Evolutionary conservation across 192 early-diverging fungal species (phyloP).

Genomic region (Coemansia sp.): DNA sequence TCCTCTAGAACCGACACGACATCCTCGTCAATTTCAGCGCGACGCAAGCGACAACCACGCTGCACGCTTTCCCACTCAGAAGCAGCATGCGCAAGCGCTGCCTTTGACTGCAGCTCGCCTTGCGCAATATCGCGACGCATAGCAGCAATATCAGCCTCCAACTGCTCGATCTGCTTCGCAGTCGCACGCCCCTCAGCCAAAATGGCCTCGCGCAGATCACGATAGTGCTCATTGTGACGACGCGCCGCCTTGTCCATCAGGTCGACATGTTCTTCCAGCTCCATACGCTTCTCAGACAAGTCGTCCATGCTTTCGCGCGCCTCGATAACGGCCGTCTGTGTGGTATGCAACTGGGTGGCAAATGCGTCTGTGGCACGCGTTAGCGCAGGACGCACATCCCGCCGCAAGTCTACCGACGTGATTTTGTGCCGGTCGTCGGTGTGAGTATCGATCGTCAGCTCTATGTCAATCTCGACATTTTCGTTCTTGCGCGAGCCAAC

Average conservation of each 20-base stretch:
- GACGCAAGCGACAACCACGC: constrained; percentile 47
- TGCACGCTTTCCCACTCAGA: constrained; percentile 54
- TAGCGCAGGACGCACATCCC: constrained; percentile 43
- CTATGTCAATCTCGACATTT: constrained; percentile 31
- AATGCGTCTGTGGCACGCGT: constrained; percentile 47
- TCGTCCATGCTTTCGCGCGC: constrained; percentile 46
- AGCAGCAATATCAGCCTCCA: constrained; percentile 49
- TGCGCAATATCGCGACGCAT: constrained; percentile 48
- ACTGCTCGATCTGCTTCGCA: constrained; percentile 45
- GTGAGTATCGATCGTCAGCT: constrained; percentile 36
- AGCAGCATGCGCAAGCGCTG: constrained; percentile 42
- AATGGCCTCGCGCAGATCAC: constrained; percentile 42
- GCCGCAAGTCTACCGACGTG: constrained; percentile 49
- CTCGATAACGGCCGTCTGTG: constrained; percentile 39
- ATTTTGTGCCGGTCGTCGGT: constrained; percentile 41
- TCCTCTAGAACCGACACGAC: constrained; percentile 46
- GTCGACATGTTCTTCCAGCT: constrained; percentile 46
- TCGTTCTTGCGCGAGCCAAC: constrained; percentile 31
- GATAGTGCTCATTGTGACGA: constrained; percentile 48
- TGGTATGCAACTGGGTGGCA: constrained; percentile 47
- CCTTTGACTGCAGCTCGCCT: constrained; percentile 49
- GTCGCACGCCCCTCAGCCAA: constrained; percentile 40
- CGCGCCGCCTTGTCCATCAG: constrained; percentile 50
- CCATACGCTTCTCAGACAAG: constrained; percentile 46
- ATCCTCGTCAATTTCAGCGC: constrained; percentile 46